Conservation (phyloP, 73 alveolate species). For the Paramecium pentaurelia region DNA sequence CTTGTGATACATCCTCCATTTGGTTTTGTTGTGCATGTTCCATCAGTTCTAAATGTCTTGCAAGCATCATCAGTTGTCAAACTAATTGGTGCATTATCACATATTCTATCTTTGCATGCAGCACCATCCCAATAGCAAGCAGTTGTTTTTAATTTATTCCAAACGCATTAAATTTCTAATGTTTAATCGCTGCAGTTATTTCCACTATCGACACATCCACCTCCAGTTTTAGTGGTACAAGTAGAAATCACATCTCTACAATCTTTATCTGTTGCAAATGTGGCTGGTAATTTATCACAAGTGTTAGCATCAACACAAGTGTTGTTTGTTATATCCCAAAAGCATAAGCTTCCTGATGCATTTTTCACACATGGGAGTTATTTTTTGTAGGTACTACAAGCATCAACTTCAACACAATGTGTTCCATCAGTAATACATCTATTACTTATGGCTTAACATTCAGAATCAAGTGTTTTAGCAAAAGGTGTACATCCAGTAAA, state of each 20-base stretch:
- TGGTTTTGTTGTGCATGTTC: too few species aligned
- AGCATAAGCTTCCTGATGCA: not conserved
- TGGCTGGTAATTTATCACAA: not conserved
- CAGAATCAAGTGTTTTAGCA: not conserved
- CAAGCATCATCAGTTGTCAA: too few species aligned
- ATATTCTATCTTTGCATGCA: not conserved
- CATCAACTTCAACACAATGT: not conserved
- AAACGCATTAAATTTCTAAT: not conserved
- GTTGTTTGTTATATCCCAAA: not conserved
- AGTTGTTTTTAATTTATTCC: not conserved
- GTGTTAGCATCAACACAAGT: not conserved
- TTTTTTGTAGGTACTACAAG: not conserved
- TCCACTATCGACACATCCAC: conserved; percentile 29
- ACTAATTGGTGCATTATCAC: conserved; percentile 8
- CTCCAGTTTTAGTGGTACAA: not conserved
- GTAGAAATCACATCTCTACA: not conserved
- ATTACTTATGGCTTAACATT: not conserved
- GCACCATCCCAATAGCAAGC: not conserved
- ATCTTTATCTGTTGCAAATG: not conserved
- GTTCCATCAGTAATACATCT: conserved; percentile 26
- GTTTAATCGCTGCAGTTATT: not conserved
- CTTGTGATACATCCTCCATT: too few species aligned
- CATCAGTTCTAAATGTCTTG: too few species aligned
- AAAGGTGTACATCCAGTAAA: not conserved
- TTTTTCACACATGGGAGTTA: not conserved